Evolutionary conservation across 2,329 filamentous ascomycete genomes (phyloP).

Genomic region (Graphiopsis chlorocephala): DNA sequence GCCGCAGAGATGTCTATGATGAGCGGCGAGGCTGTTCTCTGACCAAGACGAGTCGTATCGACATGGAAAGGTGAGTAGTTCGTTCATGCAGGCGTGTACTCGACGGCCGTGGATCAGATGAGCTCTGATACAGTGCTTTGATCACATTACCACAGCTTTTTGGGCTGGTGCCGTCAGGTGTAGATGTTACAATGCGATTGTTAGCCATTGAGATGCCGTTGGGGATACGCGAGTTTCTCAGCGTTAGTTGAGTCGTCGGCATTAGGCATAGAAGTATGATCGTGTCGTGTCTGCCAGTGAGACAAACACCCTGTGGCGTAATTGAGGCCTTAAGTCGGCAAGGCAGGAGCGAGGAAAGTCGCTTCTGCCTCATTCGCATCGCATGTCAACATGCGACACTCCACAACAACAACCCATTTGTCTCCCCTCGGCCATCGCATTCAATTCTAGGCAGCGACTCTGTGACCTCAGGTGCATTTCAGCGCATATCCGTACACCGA

Average conservation of each 20-base stretch:
- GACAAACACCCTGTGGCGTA: not conserved
- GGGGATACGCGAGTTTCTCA: not conserved
- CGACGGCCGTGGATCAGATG: not conserved
- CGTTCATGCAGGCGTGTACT: not conserved
- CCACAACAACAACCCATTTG: not conserved
- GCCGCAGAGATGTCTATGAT: not conserved
- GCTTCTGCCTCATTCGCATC: not conserved
- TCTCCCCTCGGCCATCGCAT: not conserved
- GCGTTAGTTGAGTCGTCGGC: no score
- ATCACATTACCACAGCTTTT: not conserved
- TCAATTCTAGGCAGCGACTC: not conserved
- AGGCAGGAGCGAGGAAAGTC: not conserved
- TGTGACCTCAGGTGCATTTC: not conserved
- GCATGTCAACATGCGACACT: not conserved
- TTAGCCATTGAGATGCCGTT: not conserved
- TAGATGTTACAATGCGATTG: not conserved
- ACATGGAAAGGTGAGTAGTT: not conserved
- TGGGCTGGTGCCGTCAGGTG: no score
- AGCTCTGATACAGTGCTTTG: not conserved
- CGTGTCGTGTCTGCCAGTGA: not conserved
- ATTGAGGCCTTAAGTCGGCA: not conserved
- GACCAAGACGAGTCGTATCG: not conserved
- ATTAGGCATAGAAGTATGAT: not conserved
- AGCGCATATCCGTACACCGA: not conserved
- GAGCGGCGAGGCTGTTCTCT: not conserved